These are phyloP conservation scores for Cymodocea nodosa DNA, from an alignment of 116 monocot species.

Conservation along the genomic window DNA sequence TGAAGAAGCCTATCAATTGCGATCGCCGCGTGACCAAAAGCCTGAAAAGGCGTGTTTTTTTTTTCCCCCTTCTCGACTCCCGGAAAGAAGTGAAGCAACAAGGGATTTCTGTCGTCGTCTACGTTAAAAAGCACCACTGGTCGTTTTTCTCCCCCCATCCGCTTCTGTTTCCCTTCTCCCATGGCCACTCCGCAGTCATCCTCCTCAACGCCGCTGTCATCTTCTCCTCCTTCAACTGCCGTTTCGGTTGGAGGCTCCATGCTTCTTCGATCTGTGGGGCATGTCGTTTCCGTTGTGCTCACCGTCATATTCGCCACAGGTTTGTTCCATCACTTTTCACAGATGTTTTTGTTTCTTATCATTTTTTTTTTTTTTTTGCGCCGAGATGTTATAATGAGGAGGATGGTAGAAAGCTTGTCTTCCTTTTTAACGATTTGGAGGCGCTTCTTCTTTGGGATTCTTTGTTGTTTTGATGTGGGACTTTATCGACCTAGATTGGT, in stretches of 20 bases:
- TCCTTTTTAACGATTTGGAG: neutral
- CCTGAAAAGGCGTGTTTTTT: no score
- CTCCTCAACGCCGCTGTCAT: neutral
- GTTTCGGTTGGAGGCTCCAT: neutral
- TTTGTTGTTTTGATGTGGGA: slow-evolving; percentile 1
- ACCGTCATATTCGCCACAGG: slow-evolving; percentile 27
- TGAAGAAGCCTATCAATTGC: no score
- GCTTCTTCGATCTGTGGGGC: slow-evolving; percentile 4
- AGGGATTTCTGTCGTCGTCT: no score
- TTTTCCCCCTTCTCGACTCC: no score
- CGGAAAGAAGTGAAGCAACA: no score
- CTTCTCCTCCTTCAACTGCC: neutral
- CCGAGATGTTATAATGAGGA: neutral
- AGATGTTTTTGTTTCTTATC: neutral
- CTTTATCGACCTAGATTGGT: neutral
- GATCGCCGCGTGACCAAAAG: no score
- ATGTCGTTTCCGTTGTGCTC: slow-evolving; percentile 8
- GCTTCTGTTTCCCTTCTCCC: no score
- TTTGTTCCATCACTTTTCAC: neutral
- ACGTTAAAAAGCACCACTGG: no score
- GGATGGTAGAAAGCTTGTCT: neutral
- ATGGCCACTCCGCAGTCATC: no score
- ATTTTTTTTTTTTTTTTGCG: neutral
- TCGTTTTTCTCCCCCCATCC: no score
- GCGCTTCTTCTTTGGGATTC: neutral